These are phyloP conservation scores for Parsonsia alboflavescens DNA, from an alignment of 257 asterid genomes.

Conservation along the genomic window DNA sequence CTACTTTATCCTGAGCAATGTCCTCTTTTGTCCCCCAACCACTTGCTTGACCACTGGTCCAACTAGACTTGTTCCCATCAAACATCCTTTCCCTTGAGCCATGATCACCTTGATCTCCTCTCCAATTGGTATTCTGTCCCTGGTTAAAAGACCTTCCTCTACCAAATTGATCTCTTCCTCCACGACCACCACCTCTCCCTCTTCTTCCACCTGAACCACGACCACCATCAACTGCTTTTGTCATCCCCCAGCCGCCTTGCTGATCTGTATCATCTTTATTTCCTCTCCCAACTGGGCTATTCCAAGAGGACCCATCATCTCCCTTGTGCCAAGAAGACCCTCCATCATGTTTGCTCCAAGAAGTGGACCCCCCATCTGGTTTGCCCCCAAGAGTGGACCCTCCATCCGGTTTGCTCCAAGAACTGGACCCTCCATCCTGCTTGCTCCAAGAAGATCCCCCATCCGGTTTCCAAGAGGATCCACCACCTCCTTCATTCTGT, in stretches of 20 bases:
- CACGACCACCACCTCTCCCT: conserved; percentile 43
- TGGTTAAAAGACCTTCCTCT: conserved; percentile 52
- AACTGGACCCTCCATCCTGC: conserved; percentile 19
- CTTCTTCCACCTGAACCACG: conserved; percentile 54
- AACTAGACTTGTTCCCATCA: conserved; percentile 28
- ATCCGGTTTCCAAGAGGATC: conserved; percentile 25
- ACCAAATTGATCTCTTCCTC: conserved; percentile 50
- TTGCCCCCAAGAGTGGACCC: conserved; percentile 25
- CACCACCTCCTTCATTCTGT: conserved; percentile 26
- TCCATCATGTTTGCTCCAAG: conserved; percentile 24
- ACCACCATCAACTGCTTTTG: conserved; percentile 37
- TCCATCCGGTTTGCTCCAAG: conserved; percentile 27
- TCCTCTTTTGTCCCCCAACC: conserved; percentile 32
- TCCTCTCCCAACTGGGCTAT: conserved; percentile 17
- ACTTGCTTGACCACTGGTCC: conserved; percentile 11
- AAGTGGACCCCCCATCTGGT: conserved; percentile 20
- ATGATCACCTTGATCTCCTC: conserved; percentile 20
- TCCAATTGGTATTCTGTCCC: conserved; percentile 38
- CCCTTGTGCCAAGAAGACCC: conserved; percentile 21
- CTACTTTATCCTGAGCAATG: conserved; percentile 27
- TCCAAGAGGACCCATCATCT: conserved; percentile 30
- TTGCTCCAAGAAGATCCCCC: conserved; percentile 19
- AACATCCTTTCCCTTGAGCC: conserved; percentile 19
- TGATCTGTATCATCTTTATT: conserved; percentile 27
- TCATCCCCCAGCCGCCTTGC: conserved; percentile 38